Evolutionary conservation across 2,329 filamentous ascomycete species (phyloP).

Genomic region (Zymoseptoria pseudotritici): DNA sequence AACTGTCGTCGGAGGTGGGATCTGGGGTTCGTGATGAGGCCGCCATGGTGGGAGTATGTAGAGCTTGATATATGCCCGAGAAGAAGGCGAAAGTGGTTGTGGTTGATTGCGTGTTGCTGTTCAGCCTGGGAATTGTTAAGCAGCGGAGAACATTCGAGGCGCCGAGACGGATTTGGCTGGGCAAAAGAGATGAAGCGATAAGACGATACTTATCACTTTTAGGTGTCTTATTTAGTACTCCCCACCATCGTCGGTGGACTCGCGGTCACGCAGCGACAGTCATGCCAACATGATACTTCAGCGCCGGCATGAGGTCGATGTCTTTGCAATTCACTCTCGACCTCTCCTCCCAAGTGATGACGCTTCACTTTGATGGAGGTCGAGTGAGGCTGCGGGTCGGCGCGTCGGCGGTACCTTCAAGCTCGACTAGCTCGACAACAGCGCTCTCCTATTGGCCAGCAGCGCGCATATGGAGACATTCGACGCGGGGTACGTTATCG

Average conservation of each 20-base stretch:
- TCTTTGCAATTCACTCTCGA: too few species aligned
- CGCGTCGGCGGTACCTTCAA: background rate
- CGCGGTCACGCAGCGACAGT: too few species aligned
- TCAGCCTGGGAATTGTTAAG: slow-evolving; percentile 1
- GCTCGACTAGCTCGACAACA: background rate
- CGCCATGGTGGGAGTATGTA: slow-evolving; percentile 4
- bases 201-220: too few species aligned
- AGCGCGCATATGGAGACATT: background rate
- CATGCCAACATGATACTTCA: too few species aligned
- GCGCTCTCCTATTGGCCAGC: background rate
- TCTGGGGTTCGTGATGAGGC: slow-evolving; percentile 7
- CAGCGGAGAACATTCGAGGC: background rate
- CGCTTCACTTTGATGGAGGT: background rate
- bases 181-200: too few species aligned
- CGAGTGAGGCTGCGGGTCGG: background rate
- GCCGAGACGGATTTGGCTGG: too few species aligned
- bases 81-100: background rate
- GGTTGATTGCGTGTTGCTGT: background rate
- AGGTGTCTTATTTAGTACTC: too few species aligned
- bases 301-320: too few species aligned
- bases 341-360: background rate
- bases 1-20: slow-evolving; percentile 37
- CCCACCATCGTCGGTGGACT: too few species aligned
- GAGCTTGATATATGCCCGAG: background rate
- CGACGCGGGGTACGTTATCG: background rate